A percentile compares a stretch with the other conserved stretches of the same genome.
Conservation (phyloP, 371 early-diverging fungal genomes). For the Mortierella sp. region DNA sequence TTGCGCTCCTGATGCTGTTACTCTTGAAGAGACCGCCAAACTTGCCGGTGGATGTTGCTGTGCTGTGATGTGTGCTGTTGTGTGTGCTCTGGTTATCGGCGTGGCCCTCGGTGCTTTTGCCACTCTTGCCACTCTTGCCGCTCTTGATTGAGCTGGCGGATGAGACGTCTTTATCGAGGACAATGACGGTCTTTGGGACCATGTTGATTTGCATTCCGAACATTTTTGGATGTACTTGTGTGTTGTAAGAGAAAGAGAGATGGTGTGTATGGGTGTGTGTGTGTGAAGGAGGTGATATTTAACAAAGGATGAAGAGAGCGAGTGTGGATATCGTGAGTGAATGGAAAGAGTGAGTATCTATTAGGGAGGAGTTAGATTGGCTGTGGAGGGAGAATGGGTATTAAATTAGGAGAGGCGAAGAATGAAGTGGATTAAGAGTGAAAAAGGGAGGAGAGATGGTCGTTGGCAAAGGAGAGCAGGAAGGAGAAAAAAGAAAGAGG, state of each 20-base stretch:
- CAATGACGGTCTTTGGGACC: constrained; percentile 29
- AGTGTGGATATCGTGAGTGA: background rate
- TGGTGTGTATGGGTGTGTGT: too few species aligned
- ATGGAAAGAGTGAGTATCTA: background rate
- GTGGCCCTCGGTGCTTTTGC: constrained; percentile 24
- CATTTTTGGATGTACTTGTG: constrained; percentile 23
- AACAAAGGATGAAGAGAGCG: background rate
- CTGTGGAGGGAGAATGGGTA: background rate
- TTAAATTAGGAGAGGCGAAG: background rate
- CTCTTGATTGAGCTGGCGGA: constrained; percentile 55
- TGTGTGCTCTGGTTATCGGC: constrained; percentile 12
- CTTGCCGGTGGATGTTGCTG: constrained; percentile 17
- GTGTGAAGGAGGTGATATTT: background rate
- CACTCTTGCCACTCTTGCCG: constrained; percentile 49
- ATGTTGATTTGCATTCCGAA: constrained; percentile 45
- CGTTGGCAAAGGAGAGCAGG: background rate
- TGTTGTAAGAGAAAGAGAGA: background rate
- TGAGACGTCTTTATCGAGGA: constrained; percentile 24
- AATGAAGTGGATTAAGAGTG: background rate
- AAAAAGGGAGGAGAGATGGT: background rate
- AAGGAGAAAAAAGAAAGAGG: background rate
- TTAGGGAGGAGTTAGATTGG: background rate
- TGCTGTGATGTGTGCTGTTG: constrained; percentile 4
- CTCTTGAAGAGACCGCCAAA: constrained; percentile 21
- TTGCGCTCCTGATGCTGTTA: constrained; percentile 46